phyloP scores from a whole-genome alignment of 805 yeast genomes.

The Wickerhamiella siamensis region DNA sequence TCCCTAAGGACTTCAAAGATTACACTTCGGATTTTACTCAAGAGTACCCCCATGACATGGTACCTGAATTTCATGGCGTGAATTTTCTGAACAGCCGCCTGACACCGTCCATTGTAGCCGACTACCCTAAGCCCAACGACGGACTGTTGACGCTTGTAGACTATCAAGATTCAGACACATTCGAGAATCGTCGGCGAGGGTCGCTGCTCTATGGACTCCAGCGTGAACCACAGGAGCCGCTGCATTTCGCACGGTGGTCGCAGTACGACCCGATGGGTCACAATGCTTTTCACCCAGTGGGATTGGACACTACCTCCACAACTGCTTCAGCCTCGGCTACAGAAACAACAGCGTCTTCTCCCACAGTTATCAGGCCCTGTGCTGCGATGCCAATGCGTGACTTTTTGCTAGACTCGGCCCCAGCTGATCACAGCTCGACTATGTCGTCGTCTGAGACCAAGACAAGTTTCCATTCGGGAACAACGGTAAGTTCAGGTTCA shows the following conservation, averaged over 20 bases:
- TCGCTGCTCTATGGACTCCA: background rate
- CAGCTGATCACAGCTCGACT: background rate
- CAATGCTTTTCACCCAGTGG: background rate
- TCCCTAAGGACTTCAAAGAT: background rate
- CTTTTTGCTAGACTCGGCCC: background rate
- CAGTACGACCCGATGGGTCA: background rate
- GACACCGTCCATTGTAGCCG: background rate
- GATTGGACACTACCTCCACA: background rate
- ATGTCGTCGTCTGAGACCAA: background rate
- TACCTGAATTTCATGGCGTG: background rate
- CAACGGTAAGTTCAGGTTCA: background rate
- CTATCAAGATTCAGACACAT: background rate
- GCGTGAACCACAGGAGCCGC: background rate
- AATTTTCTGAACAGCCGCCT: background rate
- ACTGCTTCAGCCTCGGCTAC: background rate
- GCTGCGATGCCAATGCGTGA: background rate
- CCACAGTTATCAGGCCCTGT: background rate
- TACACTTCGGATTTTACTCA: background rate
- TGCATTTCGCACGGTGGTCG: background rate
- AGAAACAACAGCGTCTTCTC: background rate
- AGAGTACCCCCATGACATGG: background rate
- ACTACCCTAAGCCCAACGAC: background rate
- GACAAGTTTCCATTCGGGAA: too few species aligned
- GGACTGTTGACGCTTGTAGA: background rate
- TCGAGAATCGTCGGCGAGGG: background rate